Evolutionary conservation across 176 grass and related monocot species (phyloP), one percentile per base, ranked within the genome.

Genomic region (Elymus sibiricus): DNA sequence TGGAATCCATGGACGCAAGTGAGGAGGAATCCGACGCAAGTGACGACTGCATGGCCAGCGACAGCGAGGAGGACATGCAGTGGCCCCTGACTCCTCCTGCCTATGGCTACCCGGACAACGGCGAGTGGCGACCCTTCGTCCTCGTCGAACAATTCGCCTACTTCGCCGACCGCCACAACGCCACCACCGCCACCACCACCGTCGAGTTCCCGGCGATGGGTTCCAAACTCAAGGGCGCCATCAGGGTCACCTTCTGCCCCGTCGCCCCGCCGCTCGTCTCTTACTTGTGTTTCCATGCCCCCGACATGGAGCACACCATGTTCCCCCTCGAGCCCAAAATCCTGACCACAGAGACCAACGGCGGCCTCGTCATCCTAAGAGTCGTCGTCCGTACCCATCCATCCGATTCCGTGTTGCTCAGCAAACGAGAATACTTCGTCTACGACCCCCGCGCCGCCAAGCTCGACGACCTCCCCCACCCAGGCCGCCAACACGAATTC

Each of bases 171-270:
- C 29, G 64, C 4, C 19, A 38, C 64, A 82, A 82, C 64, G 2
- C 11, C 64, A 82, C 79, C 29, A 82, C 79, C 64, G 79, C 79
- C 64, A 43, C 68, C 68, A 5, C 11, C 68, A 42, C 35, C 5
- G 37, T 37, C 44, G 43, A 51, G 24, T 51, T 46, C 5, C 43
- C 27, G 3, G 2, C 11, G 68, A 2, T 13, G 29, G 43, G 29
- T 22, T 29, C 8, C 64, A 46, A 9, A 11, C 70, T 73, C n/a
- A 39, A 46, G 43, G 40, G 65, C 16, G 3, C 21, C 22, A 71
- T 82, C 79, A 46, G 51, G 79, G 79, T 82, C 12, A 70, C 64
- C 44, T 49, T 82, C 21, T 82, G 11, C 64, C 19, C 32, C 28
- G 64, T 32, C 21, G 28, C 40, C 29, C 79, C 79, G 4, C 47